phyloP scores from a whole-genome alignment of 1,284 basidiomycete species.

The Moesziomyces sp. region DNA sequence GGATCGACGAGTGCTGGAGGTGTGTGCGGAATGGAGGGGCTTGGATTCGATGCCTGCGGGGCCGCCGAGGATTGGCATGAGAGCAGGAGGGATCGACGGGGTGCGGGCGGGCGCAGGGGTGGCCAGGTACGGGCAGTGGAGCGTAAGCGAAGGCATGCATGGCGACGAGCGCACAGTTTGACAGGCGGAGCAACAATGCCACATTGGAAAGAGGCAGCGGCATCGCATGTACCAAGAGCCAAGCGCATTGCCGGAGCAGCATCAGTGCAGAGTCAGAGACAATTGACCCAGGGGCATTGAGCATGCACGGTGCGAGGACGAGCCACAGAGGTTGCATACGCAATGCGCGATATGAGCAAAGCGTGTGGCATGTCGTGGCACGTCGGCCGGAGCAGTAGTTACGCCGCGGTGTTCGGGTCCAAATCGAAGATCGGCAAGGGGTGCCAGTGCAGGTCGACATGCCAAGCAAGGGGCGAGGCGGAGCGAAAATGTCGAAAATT shows the following conservation, averaged over 20 bases:
- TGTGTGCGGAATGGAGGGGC: constrained; percentile 11
- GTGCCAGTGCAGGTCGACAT: constrained; percentile 6
- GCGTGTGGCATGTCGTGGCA: constrained; percentile 5
- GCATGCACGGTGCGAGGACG: constrained; percentile 22
- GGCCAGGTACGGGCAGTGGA: constrained; percentile 14
- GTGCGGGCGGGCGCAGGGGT: constrained; percentile 4
- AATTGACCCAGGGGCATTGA: background rate
- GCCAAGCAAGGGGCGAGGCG: constrained; percentile 28
- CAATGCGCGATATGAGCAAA: constrained; percentile 7
- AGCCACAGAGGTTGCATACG: constrained; percentile 11
- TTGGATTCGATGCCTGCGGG: constrained; percentile 13
- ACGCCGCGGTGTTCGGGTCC: constrained; percentile 5
- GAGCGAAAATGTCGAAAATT: constrained; percentile 2
- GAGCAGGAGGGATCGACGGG: constrained; percentile 12
- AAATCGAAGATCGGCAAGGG: constrained; percentile 33
- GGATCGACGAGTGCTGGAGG: constrained; percentile 8
- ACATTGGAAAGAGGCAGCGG: background rate
- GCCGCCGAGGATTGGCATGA: background rate
- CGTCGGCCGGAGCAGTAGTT: constrained; percentile 4
- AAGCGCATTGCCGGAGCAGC: background rate
- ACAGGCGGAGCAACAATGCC: constrained; percentile 6
- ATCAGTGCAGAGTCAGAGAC: constrained; percentile 3
- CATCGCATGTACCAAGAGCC: constrained; percentile 4
- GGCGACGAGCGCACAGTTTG: constrained; percentile 20
- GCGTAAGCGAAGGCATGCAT: constrained; percentile 2